Percentiles rank a stretch among this genome's conserved stretches.
Evolutionary conservation across 169 alveolate species (phyloP).

Genomic region (Plasmodium sp.): DNA sequence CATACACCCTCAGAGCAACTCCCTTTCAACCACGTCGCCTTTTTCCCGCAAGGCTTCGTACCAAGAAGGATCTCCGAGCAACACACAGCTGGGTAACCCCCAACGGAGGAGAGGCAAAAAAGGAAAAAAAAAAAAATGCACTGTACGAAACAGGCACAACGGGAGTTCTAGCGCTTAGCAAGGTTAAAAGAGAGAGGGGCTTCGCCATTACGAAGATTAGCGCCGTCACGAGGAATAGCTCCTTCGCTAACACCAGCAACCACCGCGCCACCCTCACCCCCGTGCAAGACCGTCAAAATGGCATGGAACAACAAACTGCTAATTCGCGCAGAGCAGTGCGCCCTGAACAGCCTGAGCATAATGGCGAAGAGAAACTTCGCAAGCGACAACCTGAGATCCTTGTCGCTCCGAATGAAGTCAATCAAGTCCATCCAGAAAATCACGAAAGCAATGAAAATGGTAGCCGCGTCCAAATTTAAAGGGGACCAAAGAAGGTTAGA

Average conservation of each 20-base stretch:
- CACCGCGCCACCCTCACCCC: neutral
- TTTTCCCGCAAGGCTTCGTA: neutral
- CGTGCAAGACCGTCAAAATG: neutral
- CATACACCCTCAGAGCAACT: neutral
- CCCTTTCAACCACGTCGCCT: neutral
- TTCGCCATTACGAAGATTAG: neutral
- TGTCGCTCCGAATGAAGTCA: constrained; percentile 93
- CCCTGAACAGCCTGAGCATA: neutral
- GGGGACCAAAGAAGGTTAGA: constrained; percentile 90
- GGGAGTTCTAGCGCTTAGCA: neutral
- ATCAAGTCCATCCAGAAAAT: constrained; percentile 94
- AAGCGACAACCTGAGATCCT: constrained; percentile 86
- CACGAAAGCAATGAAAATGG: constrained; percentile 96
- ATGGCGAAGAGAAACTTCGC: constrained; percentile 76
- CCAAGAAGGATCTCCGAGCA: neutral
- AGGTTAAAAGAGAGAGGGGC: neutral
- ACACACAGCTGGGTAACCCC: constrained; percentile 1
- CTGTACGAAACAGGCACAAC: neutral
- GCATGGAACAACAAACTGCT: neutral
- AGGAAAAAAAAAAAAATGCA: neutral
- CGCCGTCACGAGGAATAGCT: neutral
- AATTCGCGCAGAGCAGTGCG: neutral
- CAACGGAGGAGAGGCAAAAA: neutral
- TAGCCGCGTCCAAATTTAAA: constrained; percentile 96
- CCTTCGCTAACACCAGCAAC: neutral